phyloP scores from a whole-genome alignment of 2,329 filamentous ascomycete genomes.

The Periconia digitata region DNA sequence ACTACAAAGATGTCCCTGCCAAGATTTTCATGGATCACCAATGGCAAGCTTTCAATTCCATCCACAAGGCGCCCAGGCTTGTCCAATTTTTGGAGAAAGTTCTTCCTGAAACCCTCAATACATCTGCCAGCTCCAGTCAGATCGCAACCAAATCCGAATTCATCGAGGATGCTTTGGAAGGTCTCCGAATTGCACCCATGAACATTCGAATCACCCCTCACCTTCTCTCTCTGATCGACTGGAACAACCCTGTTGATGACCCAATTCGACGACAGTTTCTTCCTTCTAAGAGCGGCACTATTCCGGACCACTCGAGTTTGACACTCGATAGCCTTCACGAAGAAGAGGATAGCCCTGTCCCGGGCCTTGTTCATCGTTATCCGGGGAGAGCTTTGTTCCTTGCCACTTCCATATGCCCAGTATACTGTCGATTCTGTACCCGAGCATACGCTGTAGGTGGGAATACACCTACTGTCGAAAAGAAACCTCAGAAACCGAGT shows the following conservation, averaged over 20 bases:
- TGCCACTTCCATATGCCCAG: conserved; percentile 62
- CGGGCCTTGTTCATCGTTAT: conserved; percentile 65
- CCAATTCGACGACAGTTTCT: conserved; percentile 64
- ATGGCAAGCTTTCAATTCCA: conserved; percentile 48
- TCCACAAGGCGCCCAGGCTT: conserved; percentile 36
- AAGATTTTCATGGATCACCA: conserved; percentile 56
- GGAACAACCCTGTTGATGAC: conserved; percentile 60
- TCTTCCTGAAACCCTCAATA: conserved; percentile 55
- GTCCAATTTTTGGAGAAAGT: conserved; percentile 52
- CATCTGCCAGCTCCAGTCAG: conserved; percentile 26
- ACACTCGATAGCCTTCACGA: conserved; percentile 63
- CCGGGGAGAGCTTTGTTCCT: conserved; percentile 64
- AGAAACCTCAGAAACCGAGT: conserved; percentile 35
- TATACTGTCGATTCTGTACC: conserved; percentile 66
- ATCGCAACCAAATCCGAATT: conserved; percentile 56
- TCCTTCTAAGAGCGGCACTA: conserved; percentile 56
- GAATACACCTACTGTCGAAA: conserved; percentile 44
- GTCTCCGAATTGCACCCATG: conserved; percentile 60
- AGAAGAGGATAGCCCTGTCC: conserved; percentile 55
- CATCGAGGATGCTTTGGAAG: conserved; percentile 56
- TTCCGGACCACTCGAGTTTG: conserved; percentile 58
- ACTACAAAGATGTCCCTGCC: conserved; percentile 53
- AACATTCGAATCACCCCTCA: conserved; percentile 63
- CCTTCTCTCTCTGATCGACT: conserved; percentile 61
- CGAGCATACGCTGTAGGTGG: conserved; percentile 61